Percentiles rank a stretch among this genome's conserved stretches.
These are phyloP conservation scores for Blastobotrys petasosporus DNA, from an alignment of 1,139 yeast genomes.

Conservation along the genomic window DNA sequence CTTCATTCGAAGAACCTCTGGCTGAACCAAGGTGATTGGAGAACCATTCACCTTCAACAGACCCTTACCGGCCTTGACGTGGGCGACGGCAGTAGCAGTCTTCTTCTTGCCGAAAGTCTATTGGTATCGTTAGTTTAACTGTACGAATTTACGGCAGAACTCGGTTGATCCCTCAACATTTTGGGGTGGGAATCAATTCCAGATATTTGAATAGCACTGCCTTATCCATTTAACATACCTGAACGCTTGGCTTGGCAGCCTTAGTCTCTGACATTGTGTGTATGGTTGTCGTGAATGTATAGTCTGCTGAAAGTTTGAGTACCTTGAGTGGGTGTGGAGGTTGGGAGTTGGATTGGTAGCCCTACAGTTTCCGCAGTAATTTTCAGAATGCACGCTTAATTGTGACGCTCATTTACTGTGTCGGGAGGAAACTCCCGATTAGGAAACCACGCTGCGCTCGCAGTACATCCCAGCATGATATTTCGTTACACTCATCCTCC, in stretches of 20 bases:
- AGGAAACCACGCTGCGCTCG: not conserved
- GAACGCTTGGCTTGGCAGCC: constrained; percentile 14
- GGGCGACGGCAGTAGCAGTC: constrained; percentile 99
- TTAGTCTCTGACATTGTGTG: constrained; percentile 11
- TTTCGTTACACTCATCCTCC: not conserved
- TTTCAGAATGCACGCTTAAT: not conserved
- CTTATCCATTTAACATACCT: constrained; percentile 3
- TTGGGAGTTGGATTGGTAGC: not conserved
- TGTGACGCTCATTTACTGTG: not conserved
- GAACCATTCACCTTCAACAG: constrained; percentile 98
- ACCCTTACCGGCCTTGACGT: constrained; percentile 99
- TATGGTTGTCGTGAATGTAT: constrained; percentile 5
- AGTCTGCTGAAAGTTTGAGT: not conserved
- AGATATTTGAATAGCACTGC: not conserved
- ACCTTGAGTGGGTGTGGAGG: not conserved
- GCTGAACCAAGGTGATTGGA: constrained; percentile 98
- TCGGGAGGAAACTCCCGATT: not conserved
- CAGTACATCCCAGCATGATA: not conserved
- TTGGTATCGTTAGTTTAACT: not conserved
- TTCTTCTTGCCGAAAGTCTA: constrained; percentile 99
- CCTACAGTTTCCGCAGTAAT: not conserved
- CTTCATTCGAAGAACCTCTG: constrained; percentile 98
- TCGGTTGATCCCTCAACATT: not conserved
- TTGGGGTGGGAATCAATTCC: not conserved
- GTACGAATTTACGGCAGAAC: not conserved